These are phyloP conservation scores for Phialophora macrospora DNA, from an alignment of 2,329 filamentous ascomycete species.

Conservation along the genomic window DNA sequence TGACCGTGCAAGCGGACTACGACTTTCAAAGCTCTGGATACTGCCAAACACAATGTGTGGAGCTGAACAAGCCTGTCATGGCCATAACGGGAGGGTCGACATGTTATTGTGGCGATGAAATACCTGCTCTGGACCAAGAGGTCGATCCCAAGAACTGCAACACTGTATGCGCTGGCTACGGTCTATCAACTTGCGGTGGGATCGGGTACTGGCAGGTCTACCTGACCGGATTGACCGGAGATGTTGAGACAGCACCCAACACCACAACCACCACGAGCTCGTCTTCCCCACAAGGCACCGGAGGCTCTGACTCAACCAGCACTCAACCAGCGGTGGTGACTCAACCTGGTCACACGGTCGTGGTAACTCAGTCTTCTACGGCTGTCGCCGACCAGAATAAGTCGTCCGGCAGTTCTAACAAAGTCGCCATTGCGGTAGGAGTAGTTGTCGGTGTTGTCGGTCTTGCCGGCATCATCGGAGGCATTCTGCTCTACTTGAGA, in stretches of 20 bases:
- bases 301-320: slow-evolving; percentile 44
- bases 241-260: slow-evolving; percentile 41
- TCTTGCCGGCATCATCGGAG: slow-evolving; percentile 68
- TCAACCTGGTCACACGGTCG: slow-evolving; percentile 43
- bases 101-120: slow-evolving; percentile 74
- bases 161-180: slow-evolving; percentile 68
- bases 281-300: slow-evolving; percentile 52
- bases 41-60: slow-evolving; percentile 59
- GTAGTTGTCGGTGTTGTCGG: slow-evolving; percentile 82
- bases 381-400: slow-evolving; percentile 41
- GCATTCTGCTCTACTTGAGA: slow-evolving; percentile 73
- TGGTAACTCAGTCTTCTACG: slow-evolving; percentile 45
- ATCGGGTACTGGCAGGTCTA: slow-evolving; percentile 57
- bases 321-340: slow-evolving; percentile 33
- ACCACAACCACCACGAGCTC: slow-evolving; percentile 37
- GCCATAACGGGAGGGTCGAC: slow-evolving; percentile 64
- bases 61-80: slow-evolving; percentile 61
- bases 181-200: slow-evolving; percentile 70
- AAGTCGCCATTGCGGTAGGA: slow-evolving; percentile 83
- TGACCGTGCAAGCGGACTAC: slow-evolving; percentile 56
- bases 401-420: slow-evolving; percentile 62
- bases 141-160: slow-evolving; percentile 67
- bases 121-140: slow-evolving; percentile 64
- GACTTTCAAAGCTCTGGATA: slow-evolving; percentile 61
- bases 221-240: slow-evolving; percentile 56